phyloP scores from a whole-genome alignment of 2,329 filamentous ascomycete species.

The Scedosporium aurantiacum region DNA sequence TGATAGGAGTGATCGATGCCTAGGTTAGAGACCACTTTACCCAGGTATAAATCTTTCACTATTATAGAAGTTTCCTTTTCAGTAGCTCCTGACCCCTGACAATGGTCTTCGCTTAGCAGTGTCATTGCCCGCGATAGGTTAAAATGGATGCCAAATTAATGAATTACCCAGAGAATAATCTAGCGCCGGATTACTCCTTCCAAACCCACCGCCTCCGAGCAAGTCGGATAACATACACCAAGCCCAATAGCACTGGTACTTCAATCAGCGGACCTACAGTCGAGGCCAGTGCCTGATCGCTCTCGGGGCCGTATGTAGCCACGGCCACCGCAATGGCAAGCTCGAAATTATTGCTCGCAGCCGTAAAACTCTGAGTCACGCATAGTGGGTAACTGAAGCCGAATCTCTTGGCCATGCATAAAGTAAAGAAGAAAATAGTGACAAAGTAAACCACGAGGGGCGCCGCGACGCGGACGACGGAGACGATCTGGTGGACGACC shows the following conservation, averaged over 20 bases:
- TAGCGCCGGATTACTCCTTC: slow-evolving; percentile 25
- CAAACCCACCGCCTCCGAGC: slow-evolving; percentile 43
- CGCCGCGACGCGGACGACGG: slow-evolving; percentile 69
- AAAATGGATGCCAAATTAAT: no score
- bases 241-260: slow-evolving; percentile 65
- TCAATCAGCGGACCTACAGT: slow-evolving; percentile 82
- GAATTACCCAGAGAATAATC: no score
- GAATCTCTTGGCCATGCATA: slow-evolving; percentile 49
- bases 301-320: slow-evolving; percentile 65
- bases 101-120: no score
- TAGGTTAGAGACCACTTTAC: no score
- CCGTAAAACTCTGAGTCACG: slow-evolving; percentile 75
- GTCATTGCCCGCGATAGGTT: no score
- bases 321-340: slow-evolving; percentile 81
- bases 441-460: slow-evolving; percentile 75
- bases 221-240: slow-evolving; percentile 65
- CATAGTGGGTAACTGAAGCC: slow-evolving; percentile 63
- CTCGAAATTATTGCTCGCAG: slow-evolving; percentile 89
- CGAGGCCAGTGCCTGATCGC: slow-evolving; percentile 68
- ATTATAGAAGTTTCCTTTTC: no score
- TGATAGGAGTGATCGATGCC: no score
- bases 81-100: no score
- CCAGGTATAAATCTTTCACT: no score
- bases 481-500: slow-evolving; percentile 73
- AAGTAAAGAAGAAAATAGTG: slow-evolving; percentile 60